Evolutionary conservation across 805 yeast genomes (phyloP), one percentile per base, ranked within the genome.

Genomic region (Yarrowia sp.): DNA sequence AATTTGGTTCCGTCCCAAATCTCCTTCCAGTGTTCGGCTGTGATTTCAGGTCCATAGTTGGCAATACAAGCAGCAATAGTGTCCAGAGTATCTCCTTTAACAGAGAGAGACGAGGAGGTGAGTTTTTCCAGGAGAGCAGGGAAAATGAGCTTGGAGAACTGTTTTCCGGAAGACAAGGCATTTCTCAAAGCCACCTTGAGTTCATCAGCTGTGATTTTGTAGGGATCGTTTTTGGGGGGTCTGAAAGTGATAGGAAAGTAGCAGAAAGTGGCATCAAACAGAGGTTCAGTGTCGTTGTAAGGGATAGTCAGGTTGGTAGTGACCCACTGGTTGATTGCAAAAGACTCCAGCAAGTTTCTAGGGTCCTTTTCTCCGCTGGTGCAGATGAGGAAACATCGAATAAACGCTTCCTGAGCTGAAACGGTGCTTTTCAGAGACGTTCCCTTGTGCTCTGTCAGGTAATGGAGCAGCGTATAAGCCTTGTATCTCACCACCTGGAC

Each of bases 351-450:
- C 67, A 95, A 78, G 75, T 96, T 95, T 66, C 89, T 81, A 3
- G 99, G 99, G 75, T 95, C 99, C 71, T 95, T 96, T 72, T 95
- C 99, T 42, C 96, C 96, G 14, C 84, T 79, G 2, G 96, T 89
- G 33, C 91, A 72, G 65, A 85, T 84, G 39, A 90, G 72, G 68
- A 88, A 92, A 0, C 88, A 74, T 42, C 81, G 74, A 38, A 90
- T 79, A 62, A 81, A 84, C 3, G 73, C 69, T 36, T 82, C 83
- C 31, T 76, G 77, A 28, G 75, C 66, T 8, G 55, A 14, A 13
- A 5, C 18, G n/a, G 64, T 55, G 36, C 39, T 41, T 5, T 43
- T 36, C 45, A 47, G 42, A 48, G 44, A 66, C 41, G 64, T 53
- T 9, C 18, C 22, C 39, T 68, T 45, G 22, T 71, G 18, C 11